phyloP scores from a whole-genome alignment of 2,329 filamentous ascomycete genomes.

The Magnaporthales sp. region DNA sequence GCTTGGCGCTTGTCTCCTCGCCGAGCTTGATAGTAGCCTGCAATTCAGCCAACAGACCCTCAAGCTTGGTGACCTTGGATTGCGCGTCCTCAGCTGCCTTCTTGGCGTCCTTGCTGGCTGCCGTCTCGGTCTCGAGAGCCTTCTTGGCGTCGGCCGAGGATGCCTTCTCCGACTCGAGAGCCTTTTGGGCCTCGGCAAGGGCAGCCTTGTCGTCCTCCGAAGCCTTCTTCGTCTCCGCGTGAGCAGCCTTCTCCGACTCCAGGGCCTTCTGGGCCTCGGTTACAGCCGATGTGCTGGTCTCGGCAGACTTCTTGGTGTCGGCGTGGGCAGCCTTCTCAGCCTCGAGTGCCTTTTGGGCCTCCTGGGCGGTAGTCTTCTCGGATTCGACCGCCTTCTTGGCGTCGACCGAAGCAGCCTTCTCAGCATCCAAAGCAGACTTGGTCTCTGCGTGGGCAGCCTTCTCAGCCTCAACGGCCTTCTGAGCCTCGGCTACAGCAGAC shows the following conservation, averaged over 20 bases:
- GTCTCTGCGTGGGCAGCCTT: slow-evolving; percentile 6
- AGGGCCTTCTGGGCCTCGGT: slow-evolving; percentile 2
- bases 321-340: slow-evolving; percentile 2
- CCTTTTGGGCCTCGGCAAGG: background rate
- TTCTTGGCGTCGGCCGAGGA: background rate
- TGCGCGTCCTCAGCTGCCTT: background rate
- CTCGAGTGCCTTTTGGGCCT: slow-evolving; percentile 3
- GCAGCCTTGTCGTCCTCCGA: background rate
- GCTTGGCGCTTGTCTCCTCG: slow-evolving; percentile 1
- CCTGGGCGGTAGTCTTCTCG: background rate
- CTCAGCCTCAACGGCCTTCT: slow-evolving; percentile 5
- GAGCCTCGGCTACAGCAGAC: slow-evolving; percentile 2
- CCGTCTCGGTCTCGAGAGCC: background rate
- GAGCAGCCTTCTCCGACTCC: background rate
- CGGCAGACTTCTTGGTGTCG: background rate
- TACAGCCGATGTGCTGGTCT: background rate
- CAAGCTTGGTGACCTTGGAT: slow-evolving; percentile 3
- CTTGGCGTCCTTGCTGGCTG: background rate
- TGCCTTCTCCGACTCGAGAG: slow-evolving; percentile 1
- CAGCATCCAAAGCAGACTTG: background rate
- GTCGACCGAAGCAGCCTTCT: background rate
- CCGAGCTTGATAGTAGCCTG: slow-evolving; percentile 1
- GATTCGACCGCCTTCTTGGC: background rate
- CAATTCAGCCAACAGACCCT: background rate
- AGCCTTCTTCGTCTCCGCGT: background rate